These are phyloP conservation scores for Boletus hoseneyae DNA, from an alignment of 1,284 basidiomycete species.

Conservation along the genomic window DNA sequence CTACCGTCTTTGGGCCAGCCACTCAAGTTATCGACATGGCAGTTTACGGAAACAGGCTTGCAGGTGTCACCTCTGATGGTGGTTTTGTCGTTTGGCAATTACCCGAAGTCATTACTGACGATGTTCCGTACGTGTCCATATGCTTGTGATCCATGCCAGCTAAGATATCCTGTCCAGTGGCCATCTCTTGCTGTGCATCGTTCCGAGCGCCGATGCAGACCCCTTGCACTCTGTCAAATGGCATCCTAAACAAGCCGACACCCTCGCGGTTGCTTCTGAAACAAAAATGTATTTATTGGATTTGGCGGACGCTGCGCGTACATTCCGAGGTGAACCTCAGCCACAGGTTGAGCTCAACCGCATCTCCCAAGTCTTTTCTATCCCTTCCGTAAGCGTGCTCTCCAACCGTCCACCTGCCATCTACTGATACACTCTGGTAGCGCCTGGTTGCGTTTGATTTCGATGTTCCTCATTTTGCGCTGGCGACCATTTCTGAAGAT, in stretches of 20 bases:
- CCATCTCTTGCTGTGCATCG: slow-evolving; percentile 64
- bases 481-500: slow-evolving; percentile 76
- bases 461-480: slow-evolving; percentile 65
- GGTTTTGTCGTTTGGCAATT: slow-evolving; percentile 84
- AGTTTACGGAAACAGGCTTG: slow-evolving; percentile 73
- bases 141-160: background rate
- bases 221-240: slow-evolving; percentile 76
- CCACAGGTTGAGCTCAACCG: slow-evolving; percentile 62
- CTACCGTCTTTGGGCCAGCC: slow-evolving; percentile 54
- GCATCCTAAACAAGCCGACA: slow-evolving; percentile 73
- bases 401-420: background rate
- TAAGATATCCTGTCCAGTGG: slow-evolving; percentile 44
- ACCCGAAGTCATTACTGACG: slow-evolving; percentile 74
- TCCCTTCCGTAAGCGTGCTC: slow-evolving; percentile 55
- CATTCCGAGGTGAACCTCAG: slow-evolving; percentile 59
- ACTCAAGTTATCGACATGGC: slow-evolving; percentile 79
- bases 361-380: slow-evolving; percentile 61
- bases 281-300: slow-evolving; percentile 71
- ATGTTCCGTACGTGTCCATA: slow-evolving; percentile 65
- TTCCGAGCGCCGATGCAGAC: slow-evolving; percentile 54
- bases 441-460: slow-evolving; percentile 79
- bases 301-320: slow-evolving; percentile 54
- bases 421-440: slow-evolving; percentile 36
- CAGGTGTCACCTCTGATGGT: slow-evolving; percentile 80
- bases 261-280: slow-evolving; percentile 74